A percentile compares a stretch with the other conserved stretches of the same genome.
These are phyloP conservation scores for Podila minutissima DNA, from an alignment of 192 early-diverging fungal genomes.

Conservation along the genomic window DNA sequence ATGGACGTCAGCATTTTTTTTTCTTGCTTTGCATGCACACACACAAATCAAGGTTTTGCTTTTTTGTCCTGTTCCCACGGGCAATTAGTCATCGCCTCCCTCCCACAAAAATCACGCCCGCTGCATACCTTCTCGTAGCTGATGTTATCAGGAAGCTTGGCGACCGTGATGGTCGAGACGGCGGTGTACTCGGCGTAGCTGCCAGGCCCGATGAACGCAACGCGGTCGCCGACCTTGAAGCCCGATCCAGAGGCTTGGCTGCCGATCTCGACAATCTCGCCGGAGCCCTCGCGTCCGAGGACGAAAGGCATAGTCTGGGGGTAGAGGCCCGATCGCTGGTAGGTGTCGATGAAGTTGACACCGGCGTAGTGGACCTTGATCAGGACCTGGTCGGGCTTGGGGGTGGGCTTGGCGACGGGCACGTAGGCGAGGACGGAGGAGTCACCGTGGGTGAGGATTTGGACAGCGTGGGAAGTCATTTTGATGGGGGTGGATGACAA, in stretches of 20 bases:
- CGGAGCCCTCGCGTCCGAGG: conserved; percentile 84
- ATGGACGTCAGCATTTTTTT: not conserved
- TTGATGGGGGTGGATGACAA: not conserved
- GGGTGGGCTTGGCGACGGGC: conserved; percentile 57
- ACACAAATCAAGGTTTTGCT: conserved; percentile 45
- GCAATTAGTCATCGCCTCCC: not conserved
- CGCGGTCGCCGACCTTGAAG: conserved; percentile 82
- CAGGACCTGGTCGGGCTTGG: conserved; percentile 66
- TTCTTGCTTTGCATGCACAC: too few species aligned
- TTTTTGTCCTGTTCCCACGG: conserved; percentile 57
- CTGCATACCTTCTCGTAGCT: conserved; percentile 23
- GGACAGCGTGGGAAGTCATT: conserved; percentile 57
- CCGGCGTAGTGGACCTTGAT: conserved; percentile 81
- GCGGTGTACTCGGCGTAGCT: conserved; percentile 84
- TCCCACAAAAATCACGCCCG: too few species aligned
- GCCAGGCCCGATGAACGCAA: conserved; percentile 72
- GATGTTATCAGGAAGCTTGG: conserved; percentile 49
- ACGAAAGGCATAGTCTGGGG: conserved; percentile 68
- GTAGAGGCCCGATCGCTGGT: conserved; percentile 86
- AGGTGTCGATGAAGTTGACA: conserved; percentile 93
- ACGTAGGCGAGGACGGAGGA: conserved; percentile 65
- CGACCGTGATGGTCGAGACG: conserved; percentile 44
- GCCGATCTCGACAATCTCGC: conserved; percentile 82
- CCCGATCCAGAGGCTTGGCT: conserved; percentile 47
- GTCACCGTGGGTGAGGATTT: conserved; percentile 64